These are phyloP conservation scores for Friedmanniomyces endolithicus DNA, from an alignment of 495 filamentous ascomycete species.

Conservation along the genomic window DNA sequence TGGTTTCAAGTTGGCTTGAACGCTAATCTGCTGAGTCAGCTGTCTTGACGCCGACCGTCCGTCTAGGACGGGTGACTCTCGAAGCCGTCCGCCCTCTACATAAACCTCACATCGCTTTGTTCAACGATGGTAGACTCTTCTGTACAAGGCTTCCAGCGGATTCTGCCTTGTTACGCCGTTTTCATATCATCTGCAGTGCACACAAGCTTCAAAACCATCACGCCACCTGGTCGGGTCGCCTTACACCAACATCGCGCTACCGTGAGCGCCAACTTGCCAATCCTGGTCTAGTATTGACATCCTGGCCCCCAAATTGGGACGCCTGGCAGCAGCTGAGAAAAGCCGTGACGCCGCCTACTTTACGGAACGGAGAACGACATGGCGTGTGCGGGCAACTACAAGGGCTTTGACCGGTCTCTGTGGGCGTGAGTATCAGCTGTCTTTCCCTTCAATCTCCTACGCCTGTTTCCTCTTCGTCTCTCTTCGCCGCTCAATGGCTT, in stretches of 20 bases:
- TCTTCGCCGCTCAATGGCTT: background rate
- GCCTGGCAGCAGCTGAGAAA: background rate
- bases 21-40: no score
- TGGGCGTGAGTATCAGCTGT: background rate
- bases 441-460: background rate
- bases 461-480: no score
- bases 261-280: background rate
- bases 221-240: background rate
- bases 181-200: background rate
- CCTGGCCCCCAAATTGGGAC: background rate
- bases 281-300: background rate
- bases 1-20: no score
- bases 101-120: no score
- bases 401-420: background rate
- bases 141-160: no score
- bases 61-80: no score
- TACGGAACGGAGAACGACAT: background rate
- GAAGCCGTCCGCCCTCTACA: no score
- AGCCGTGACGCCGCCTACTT: background rate
- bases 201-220: background rate
- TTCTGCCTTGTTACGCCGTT: background rate
- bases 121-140: no score
- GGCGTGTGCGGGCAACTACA: background rate
- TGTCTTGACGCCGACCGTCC: no score
- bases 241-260: background rate